These are phyloP conservation scores for Microdochium bolleyi DNA, from an alignment of 2,329 filamentous ascomycete species.

Conservation along the genomic window DNA sequence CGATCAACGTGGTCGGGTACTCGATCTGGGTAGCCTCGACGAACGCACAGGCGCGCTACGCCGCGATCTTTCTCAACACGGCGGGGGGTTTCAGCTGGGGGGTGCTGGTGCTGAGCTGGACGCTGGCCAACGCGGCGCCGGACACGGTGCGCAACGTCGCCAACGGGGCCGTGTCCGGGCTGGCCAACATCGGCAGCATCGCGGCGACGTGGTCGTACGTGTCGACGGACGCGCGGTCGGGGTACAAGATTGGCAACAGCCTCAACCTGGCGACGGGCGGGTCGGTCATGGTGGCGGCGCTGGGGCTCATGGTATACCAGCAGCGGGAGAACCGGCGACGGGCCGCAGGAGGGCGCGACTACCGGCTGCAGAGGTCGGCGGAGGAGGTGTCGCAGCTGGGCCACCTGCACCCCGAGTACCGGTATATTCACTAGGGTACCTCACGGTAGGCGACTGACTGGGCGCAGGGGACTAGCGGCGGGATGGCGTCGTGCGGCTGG, in stretches of 20 bases:
- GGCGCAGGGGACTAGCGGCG: too few species aligned
- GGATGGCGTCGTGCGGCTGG: too few species aligned
- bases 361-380: conserved; percentile 9
- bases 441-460: too few species aligned
- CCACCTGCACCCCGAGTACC: conserved; percentile 14
- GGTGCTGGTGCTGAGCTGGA: conserved; percentile 15
- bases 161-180: conserved; percentile 15
- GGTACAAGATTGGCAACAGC: conserved; percentile 15
- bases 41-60: conserved; percentile 13
- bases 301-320: conserved; percentile 11
- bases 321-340: conserved; percentile 17
- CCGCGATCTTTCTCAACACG: conserved; percentile 18
- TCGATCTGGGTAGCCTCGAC: conserved; percentile 16
- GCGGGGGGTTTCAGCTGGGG: conserved; percentile 16
- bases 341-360: conserved; percentile 11
- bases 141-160: conserved; percentile 17
- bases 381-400: conserved; percentile 13
- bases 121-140: conserved; percentile 16
- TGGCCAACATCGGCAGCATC: conserved; percentile 19
- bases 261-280: conserved; percentile 15
- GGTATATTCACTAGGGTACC: conserved; percentile 13
- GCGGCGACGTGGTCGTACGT: conserved; percentile 18
- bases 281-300: conserved; percentile 12
- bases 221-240: conserved; percentile 15
- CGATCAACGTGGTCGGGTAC: conserved; percentile 13